Conservation (phyloP, 2,329 filamentous ascomycete genomes). For the Zymoseptoria brevis region DNA sequence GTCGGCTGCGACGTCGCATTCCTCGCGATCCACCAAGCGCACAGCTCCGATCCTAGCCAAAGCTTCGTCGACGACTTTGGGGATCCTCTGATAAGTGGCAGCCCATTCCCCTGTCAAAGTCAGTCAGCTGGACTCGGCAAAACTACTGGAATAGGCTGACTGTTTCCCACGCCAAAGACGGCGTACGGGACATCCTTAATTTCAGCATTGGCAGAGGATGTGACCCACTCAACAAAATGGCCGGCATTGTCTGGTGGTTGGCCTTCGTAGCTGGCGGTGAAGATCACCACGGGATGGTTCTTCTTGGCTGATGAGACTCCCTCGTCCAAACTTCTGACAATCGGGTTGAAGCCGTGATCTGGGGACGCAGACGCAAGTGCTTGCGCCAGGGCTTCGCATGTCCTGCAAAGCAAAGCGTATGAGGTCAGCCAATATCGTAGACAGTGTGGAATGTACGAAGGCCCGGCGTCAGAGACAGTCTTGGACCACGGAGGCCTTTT, state of each 20-base stretch:
- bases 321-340: constrained; percentile 52
- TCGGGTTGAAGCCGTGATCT: constrained; percentile 52
- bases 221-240: constrained; percentile 62
- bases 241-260: constrained; percentile 65
- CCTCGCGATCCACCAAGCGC: constrained; percentile 26
- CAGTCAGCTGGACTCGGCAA: not conserved
- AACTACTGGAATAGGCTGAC: not conserved
- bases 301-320: constrained; percentile 54
- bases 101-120: constrained; percentile 40
- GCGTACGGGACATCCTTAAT: constrained; percentile 49
- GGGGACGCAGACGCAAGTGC: constrained; percentile 53
- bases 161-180: constrained; percentile 61
- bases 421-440: too few species aligned
- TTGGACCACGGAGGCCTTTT: too few species aligned
- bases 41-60: constrained; percentile 44
- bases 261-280: constrained; percentile 67
- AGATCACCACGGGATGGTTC: constrained; percentile 55
- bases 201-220: not conserved
- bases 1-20: constrained; percentile 32
- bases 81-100: constrained; percentile 58
- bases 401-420: constrained; percentile 26
- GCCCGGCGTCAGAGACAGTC: too few species aligned
- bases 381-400: constrained; percentile 62
- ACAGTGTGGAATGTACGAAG: too few species aligned
- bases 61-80: constrained; percentile 51